These are phyloP conservation scores for Lepiota venenata DNA, from an alignment of 768 basidiomycete genomes.

Conservation along the genomic window DNA sequence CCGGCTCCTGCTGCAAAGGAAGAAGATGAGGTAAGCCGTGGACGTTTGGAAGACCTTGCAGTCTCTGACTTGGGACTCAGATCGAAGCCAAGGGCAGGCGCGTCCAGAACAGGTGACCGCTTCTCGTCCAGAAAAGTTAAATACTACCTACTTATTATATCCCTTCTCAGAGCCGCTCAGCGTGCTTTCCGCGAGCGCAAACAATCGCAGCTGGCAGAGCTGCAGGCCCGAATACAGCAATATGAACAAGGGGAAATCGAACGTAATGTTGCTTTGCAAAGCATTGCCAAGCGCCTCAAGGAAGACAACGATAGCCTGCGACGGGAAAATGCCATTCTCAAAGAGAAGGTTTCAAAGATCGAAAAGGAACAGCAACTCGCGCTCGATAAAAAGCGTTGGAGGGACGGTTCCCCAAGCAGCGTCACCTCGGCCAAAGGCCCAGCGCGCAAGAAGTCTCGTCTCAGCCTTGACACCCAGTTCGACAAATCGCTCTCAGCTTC, in stretches of 20 bases:
- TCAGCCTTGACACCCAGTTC: slow-evolving; percentile 25
- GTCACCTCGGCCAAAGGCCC: slow-evolving; percentile 17
- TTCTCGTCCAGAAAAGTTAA: neutral
- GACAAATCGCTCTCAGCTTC: slow-evolving; percentile 28
- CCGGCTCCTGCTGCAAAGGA: slow-evolving; percentile 32
- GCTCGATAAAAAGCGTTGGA: slow-evolving; percentile 52
- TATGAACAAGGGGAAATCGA: slow-evolving; percentile 93
- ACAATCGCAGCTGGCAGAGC: slow-evolving; percentile 82
- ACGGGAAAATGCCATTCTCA: slow-evolving; percentile 61
- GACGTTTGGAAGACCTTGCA: neutral
- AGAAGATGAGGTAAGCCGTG: slow-evolving; percentile 43
- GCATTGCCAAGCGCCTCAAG: slow-evolving; percentile 78
- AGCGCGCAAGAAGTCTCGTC: slow-evolving; percentile 30
- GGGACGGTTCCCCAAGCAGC: slow-evolving; percentile 44
- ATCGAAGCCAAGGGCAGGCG: slow-evolving; percentile 61
- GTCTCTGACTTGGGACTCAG: slow-evolving; percentile 18
- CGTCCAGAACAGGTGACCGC: slow-evolving; percentile 67
- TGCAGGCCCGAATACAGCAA: slow-evolving; percentile 79
- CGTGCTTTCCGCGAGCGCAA: slow-evolving; percentile 89
- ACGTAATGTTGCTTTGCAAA: slow-evolving; percentile 81
- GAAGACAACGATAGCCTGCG: slow-evolving; percentile 80
- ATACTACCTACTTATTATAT: slow-evolving; percentile 3
- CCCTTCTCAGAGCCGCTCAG: slow-evolving; percentile 66
- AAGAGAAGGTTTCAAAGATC: slow-evolving; percentile 41
- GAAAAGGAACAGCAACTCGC: slow-evolving; percentile 32